Evolutionary conservation across 352 stramenopile genomes (phyloP).

Genomic region (Phytophthora quininea): DNA sequence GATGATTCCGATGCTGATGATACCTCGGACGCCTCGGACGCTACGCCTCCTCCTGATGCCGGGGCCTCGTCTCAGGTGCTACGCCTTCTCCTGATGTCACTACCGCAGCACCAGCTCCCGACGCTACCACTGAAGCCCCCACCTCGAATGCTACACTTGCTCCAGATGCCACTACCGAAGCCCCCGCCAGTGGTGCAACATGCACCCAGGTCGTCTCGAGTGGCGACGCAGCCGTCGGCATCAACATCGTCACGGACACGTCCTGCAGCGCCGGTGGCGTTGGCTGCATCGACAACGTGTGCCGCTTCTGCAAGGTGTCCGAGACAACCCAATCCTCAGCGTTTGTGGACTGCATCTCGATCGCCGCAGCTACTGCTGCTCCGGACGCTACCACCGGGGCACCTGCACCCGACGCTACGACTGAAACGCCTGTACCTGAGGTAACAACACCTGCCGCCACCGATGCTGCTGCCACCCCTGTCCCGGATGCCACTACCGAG

Average conservation of each 20-base stretch:
- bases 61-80: not conserved
- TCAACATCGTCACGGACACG: conserved; percentile 43
- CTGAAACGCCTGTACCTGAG: not conserved
- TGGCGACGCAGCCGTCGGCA: conserved; percentile 40
- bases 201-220: conserved; percentile 24
- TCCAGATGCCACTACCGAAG: not conserved
- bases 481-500: not conserved
- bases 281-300: conserved; percentile 47
- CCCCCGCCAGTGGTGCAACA: conserved; percentile 1
- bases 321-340: conserved; percentile 15
- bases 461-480: conserved; percentile 5
- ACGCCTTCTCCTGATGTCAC: not conserved
- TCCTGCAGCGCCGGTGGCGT: conserved; percentile 38
- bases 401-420: conserved; percentile 9
- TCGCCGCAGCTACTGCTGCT: too few relatives aligned
- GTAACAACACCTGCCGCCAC: not conserved
- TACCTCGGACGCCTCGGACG: not conserved
- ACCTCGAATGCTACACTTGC: conserved; percentile 3
- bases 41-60: conserved; percentile 2
- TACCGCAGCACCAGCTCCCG: not conserved
- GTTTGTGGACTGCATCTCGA: conserved; percentile 21
- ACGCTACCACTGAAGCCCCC: conserved; percentile 4
- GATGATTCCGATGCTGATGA: not conserved
- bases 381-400: conserved; percentile 4
- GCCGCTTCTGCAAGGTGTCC: conserved; percentile 50